phyloP scores from a whole-genome alignment of 306 rosid species.

The Erythrophleum fordii region DNA sequence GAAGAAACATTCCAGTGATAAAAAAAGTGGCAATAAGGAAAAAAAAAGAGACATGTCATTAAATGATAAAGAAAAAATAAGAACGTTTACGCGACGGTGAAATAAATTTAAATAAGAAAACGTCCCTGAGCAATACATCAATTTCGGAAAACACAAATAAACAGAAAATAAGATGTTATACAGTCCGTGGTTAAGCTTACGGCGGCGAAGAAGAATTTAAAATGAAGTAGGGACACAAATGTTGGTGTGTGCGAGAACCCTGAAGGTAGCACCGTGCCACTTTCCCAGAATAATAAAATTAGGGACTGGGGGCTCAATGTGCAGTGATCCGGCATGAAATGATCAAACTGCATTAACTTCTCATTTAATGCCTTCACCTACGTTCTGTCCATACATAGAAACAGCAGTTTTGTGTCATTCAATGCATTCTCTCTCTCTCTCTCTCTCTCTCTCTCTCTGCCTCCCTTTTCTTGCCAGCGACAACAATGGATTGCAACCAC shows the following conservation, averaged over 20 bases:
- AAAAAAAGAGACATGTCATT: neutral
- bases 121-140: neutral
- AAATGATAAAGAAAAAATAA: neutral
- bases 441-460: neutral
- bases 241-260: neutral
- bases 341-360: conserved; percentile 69
- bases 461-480: conserved; percentile 35
- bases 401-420: conserved; percentile 64
- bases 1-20: neutral
- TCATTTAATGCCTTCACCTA: conserved; percentile 79
- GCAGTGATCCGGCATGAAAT: conserved; percentile 61
- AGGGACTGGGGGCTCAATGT: conserved; percentile 38
- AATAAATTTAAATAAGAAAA: neutral
- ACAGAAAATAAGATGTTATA: no score
- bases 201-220: conserved; percentile 1
- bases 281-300: neutral
- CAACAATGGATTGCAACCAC: conserved; percentile 42
- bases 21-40: neutral
- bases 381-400: conserved; percentile 51
- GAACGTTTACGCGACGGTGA: neutral
- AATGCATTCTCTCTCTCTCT: conserved; percentile 49
- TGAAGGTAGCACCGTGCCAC: neutral
- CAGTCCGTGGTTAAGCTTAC: neutral
- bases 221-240: conserved; percentile 19
- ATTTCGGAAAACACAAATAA: neutral